Evolutionary conservation across 768 basidiomycete species (phyloP), one percentile per base, ranked within the genome.

Genomic region (Phaffia australis): DNA sequence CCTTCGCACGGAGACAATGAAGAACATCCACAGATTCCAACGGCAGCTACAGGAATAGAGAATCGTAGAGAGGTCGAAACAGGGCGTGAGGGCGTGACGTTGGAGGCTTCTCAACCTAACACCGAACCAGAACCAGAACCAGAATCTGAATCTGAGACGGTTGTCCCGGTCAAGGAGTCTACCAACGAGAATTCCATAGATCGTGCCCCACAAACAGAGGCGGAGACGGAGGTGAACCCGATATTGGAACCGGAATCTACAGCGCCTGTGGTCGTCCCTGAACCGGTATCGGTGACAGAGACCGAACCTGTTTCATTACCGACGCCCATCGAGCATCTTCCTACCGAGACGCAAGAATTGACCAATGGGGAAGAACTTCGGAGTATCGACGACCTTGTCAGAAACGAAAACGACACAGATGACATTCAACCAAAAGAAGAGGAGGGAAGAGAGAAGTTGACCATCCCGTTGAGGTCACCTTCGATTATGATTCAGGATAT

Each of bases 41-140:
- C 59, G 0, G 35, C 35, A 11, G 11, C 35, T 42, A 42, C 35
- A 42, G 35, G 35, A 11, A 42, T 42, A 11, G 35, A 42, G 35
- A 42, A 42, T 11, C 35, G 35, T 42, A 11, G 11, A 5, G 35
- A 42, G 35, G 35, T 11, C 35, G 35, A 42, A 42, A 42, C 35
- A 42, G 35, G 11, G 35, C 35, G 4, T 11, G 35, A 42, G 35
- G 11, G 35, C 35, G 35, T 42, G 11, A 11, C 35, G 6, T 42
- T 42, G 35, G 35, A 42, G 35, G 29, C 50, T 32, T 18, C 35
- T 7, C 27, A 61, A 27, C 60, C 57, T 11, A 58, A 23, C 1
- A 15, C 30, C 7, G 32, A 56, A 29, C n/a, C 35, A 8, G 59
- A 60, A 48, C 42, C 59, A 27, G 59, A 61, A 49, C 49, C 49